Conservation (phyloP, 805 yeast species). For the Priceomyces haplophilus region DNA sequence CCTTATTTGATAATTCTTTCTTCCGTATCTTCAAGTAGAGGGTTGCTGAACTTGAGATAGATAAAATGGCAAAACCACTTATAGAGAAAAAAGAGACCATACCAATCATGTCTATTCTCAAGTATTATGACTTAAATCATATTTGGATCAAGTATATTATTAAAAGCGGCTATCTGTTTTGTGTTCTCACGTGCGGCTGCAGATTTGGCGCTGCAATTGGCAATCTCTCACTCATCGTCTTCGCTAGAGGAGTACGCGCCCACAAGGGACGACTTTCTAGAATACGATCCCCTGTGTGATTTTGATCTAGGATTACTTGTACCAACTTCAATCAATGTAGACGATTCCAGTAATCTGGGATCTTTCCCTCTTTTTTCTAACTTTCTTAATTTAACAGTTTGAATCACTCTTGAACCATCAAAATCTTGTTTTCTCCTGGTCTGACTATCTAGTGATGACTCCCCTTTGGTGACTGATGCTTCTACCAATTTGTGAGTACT, state of each 20-base stretch:
- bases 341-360: too few relatives aligned
- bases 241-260: conserved; percentile 8
- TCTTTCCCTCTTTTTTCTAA: background rate
- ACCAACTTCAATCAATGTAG: background rate
- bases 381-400: background rate
- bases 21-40: background rate
- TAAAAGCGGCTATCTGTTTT: background rate
- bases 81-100: background rate
- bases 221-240: conserved; percentile 3
- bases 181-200: background rate
- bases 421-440: background rate
- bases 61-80: background rate
- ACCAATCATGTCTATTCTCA: background rate
- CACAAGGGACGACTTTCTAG: background rate
- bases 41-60: conserved; percentile 1
- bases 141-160: background rate
- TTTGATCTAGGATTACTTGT: background rate
- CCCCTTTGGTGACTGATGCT: background rate
- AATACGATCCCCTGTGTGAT: background rate
- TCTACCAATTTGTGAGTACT: background rate
- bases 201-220: background rate
- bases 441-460: background rate
- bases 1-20: background rate
- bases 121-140: background rate
- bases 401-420: background rate